Evolutionary conservation across 805 yeast genomes (phyloP).

Genomic region (Pichia insulana): DNA sequence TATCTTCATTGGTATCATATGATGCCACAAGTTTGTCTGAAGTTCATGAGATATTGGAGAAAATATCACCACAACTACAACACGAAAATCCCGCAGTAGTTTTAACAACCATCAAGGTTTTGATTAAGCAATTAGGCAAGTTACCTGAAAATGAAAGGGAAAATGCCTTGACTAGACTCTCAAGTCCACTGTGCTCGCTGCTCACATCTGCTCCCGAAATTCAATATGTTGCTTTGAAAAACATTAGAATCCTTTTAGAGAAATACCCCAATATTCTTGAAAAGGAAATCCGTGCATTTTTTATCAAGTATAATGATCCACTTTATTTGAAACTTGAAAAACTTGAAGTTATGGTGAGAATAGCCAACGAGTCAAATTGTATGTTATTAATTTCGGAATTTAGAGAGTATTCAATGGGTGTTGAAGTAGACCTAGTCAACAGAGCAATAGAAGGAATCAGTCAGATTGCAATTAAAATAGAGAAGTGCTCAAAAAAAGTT

Average conservation of each 20-base stretch:
- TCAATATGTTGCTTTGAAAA: slow-evolving; percentile 86
- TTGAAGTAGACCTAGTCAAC: slow-evolving; percentile 69
- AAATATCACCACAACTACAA: slow-evolving; percentile 90
- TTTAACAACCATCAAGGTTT: slow-evolving; percentile 71
- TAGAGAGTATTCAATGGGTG: slow-evolving; percentile 76
- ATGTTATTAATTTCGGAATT: slow-evolving; percentile 56
- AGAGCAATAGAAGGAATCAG: slow-evolving; percentile 61
- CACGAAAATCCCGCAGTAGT: slow-evolving; percentile 97
- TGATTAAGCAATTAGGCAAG: slow-evolving; percentile 56
- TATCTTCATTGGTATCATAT: slow-evolving; percentile 73
- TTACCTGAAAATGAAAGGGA: slow-evolving; percentile 32
- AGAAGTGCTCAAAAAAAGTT: slow-evolving; percentile 44
- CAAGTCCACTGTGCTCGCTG: slow-evolving; percentile 81
- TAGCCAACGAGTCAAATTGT: slow-evolving; percentile 54
- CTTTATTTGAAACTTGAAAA: slow-evolving; percentile 69
- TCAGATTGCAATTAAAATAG: slow-evolving; percentile 59
- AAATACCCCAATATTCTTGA: slow-evolving; percentile 75
- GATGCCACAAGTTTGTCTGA: slow-evolving; percentile 48
- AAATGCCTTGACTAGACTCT: slow-evolving; percentile 53
- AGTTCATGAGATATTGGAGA: slow-evolving; percentile 77
- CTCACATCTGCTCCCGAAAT: slow-evolving; percentile 88
- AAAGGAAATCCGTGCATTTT: slow-evolving; percentile 80
- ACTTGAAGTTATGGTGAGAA: slow-evolving; percentile 62
- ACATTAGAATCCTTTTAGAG: slow-evolving; percentile 81
- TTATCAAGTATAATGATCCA: slow-evolving; percentile 82